phyloP scores from a whole-genome alignment of 345 rosid genomes.

The Hypericum androsaemum region DNA sequence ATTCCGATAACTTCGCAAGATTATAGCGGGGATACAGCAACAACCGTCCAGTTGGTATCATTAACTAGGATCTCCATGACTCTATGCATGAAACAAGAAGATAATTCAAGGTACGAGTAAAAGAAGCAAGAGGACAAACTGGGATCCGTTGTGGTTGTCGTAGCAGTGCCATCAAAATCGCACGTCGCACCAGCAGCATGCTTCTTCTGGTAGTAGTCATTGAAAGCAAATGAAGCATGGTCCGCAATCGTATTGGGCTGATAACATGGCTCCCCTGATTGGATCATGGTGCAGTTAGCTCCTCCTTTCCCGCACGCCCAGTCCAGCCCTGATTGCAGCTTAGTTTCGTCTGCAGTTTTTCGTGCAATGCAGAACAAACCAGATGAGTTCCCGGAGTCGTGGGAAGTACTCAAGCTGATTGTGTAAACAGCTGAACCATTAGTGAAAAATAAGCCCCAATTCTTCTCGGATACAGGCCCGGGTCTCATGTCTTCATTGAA shows the following conservation, averaged over 20 bases:
- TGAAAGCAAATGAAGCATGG: conserved; percentile 89
- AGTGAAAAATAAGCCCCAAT: conserved; percentile 70
- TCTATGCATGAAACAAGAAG: background rate
- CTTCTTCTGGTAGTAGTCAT: conserved; percentile 84
- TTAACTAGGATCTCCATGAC: background rate
- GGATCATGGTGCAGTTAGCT: conserved; percentile 69
- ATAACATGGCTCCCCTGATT: conserved; percentile 60
- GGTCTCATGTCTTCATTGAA: conserved; percentile 77
- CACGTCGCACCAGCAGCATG: conserved; percentile 72
- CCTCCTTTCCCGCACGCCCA: conserved; percentile 98
- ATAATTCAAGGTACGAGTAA: background rate
- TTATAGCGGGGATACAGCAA: too few relatives aligned
- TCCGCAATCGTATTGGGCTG: conserved; percentile 42
- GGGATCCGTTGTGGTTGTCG: conserved; percentile 49
- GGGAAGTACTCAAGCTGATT: conserved; percentile 34
- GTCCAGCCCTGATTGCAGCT: conserved; percentile 62
- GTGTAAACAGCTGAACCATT: conserved; percentile 78
- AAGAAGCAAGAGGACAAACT: conserved; percentile 39
- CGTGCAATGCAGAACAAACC: conserved; percentile 65
- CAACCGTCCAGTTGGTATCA: background rate
- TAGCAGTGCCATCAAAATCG: conserved; percentile 76
- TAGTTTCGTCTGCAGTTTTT: conserved; percentile 50
- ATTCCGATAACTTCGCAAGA: too few relatives aligned
- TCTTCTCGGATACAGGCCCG: conserved; percentile 67
- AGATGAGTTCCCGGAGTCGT: conserved; percentile 35